Conservation (phyloP, 805 yeast species). For the Barnettozyma pratensis region DNA sequence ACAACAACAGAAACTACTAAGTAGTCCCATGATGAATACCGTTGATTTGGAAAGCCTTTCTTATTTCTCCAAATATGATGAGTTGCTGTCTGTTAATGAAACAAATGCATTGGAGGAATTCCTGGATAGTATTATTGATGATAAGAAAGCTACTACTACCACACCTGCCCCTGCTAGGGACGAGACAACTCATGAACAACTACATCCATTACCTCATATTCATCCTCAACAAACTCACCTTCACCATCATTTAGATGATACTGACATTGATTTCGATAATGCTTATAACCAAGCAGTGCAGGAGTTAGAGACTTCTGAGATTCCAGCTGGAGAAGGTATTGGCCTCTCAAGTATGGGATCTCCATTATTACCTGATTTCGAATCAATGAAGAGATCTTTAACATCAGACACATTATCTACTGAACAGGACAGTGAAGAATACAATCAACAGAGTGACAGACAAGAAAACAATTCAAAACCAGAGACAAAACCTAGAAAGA, state of each 20-base stretch:
- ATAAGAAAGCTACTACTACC: slow-evolving; percentile 7
- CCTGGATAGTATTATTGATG: slow-evolving; percentile 25
- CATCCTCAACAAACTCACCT: background rate
- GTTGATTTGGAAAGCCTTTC: slow-evolving; percentile 15
- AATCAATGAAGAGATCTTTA: background rate
- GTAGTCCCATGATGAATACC: background rate
- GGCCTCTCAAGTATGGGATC: background rate
- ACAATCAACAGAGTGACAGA: too few relatives aligned
- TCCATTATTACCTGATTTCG: background rate
- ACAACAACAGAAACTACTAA: background rate
- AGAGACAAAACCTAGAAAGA: slow-evolving; percentile 10
- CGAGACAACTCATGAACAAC: too few relatives aligned
- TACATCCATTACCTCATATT: too few relatives aligned
- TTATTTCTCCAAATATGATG: slow-evolving; percentile 17
- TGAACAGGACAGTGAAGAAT: too few relatives aligned
- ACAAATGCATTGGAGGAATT: slow-evolving; percentile 24
- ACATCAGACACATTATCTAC: background rate
- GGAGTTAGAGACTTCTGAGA: background rate
- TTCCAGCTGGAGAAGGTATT: background rate
- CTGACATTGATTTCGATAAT: background rate
- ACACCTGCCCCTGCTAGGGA: too few relatives aligned
- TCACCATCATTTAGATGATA: background rate
- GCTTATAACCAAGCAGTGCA: slow-evolving; percentile 3
- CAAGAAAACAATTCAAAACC: too few relatives aligned
- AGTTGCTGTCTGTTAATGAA: slow-evolving; percentile 23